Conservation (phyloP, 75 land plant species). For the Larix kaempferi region DNA sequence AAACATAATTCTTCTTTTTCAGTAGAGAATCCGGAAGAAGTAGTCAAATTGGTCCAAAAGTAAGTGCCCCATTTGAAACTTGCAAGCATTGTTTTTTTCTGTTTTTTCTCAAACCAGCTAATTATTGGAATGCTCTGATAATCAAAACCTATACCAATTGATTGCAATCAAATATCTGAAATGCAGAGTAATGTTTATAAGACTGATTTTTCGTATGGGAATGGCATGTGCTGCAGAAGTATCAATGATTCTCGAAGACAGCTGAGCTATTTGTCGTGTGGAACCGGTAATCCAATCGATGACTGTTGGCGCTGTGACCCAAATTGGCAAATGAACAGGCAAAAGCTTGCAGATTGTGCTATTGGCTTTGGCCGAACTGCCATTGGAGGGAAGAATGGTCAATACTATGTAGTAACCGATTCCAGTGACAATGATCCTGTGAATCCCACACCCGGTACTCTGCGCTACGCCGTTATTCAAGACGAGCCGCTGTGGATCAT, state of each 20-base stretch:
- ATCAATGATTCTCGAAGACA: conserved; percentile 8
- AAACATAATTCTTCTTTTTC: background rate
- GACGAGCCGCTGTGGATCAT: conserved; percentile 73
- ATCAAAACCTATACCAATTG: background rate
- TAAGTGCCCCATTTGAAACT: background rate
- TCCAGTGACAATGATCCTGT: conserved; percentile 18
- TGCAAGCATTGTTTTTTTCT: background rate
- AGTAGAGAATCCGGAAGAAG: background rate
- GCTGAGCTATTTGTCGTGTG: conserved; percentile 11
- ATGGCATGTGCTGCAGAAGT: background rate
- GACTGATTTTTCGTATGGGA: background rate
- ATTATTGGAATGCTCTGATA: background rate
- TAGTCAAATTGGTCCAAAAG: background rate
- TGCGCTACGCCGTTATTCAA: conserved; percentile 64
- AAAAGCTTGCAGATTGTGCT: conserved; percentile 21
- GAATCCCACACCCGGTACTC: conserved; percentile 26
- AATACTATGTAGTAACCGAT: conserved; percentile 19
- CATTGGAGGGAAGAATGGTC: conserved; percentile 23
- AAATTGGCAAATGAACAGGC: conserved; percentile 20
- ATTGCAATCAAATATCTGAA: background rate
- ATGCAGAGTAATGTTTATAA: background rate
- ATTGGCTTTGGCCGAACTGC: conserved; percentile 26
- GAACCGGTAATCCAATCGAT: conserved; percentile 29
- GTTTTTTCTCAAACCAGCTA: background rate
- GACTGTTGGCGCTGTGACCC: conserved; percentile 35